These are phyloP conservation scores for Tolypocladium sp. DNA, from an alignment of 2,329 filamentous ascomycete species.

Conservation along the genomic window DNA sequence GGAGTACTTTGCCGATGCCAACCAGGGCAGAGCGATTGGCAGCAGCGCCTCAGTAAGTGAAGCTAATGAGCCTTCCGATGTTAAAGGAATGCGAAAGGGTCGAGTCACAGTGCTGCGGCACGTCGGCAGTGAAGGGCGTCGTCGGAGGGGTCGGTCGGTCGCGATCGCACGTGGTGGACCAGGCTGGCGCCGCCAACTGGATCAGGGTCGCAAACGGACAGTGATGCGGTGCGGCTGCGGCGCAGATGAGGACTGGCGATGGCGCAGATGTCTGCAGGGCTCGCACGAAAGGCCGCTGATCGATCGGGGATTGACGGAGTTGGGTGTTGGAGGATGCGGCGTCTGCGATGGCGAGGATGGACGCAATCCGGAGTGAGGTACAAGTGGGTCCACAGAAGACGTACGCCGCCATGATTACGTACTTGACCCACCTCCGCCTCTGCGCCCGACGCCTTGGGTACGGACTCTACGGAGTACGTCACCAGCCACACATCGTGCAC, in stretches of 20 bases:
- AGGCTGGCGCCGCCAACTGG: background rate
- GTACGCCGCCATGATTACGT: background rate
- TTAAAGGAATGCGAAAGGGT: background rate
- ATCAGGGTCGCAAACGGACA: background rate
- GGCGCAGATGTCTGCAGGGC: background rate
- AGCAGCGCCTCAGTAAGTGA: background rate
- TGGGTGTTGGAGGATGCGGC: background rate
- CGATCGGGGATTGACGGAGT: background rate
- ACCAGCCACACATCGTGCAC: background rate
- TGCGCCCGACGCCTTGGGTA: background rate
- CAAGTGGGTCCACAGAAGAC: background rate
- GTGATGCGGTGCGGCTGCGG: background rate
- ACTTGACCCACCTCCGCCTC: background rate
- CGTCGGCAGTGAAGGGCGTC: background rate
- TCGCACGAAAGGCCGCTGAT: background rate
- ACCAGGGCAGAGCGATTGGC: background rate
- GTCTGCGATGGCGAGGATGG: background rate
- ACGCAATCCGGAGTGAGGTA: background rate
- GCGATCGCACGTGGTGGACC: background rate
- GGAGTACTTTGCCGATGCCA: background rate
- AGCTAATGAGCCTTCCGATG: background rate
- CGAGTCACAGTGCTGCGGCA: background rate
- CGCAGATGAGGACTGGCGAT: background rate
- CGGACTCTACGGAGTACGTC: too few species aligned
- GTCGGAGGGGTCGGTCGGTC: background rate